Conservation (phyloP, 306 rosid species). For the Fragaria iinumae region DNA sequence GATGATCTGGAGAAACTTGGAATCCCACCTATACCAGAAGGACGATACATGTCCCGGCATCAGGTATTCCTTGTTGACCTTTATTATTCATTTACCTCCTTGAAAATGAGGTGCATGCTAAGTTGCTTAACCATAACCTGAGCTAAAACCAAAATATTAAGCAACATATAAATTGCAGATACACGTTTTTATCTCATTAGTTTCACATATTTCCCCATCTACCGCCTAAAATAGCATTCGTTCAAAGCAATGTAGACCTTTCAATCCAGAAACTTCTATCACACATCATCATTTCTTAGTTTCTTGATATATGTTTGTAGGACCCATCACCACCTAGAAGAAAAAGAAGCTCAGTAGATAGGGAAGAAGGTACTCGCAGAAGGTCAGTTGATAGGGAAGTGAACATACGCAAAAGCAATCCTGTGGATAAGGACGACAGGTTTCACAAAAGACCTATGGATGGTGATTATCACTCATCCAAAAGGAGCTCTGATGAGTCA, state of each 20-base stretch:
- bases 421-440: constrained; percentile 30
- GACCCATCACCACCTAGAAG: constrained; percentile 85
- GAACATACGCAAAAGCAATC: constrained; percentile 17
- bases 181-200: background rate
- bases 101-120: background rate
- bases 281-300: background rate
- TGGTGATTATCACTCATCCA: constrained; percentile 28
- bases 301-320: constrained; percentile 32
- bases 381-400: constrained; percentile 34
- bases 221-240: background rate
- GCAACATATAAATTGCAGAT: background rate
- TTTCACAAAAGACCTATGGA: constrained; percentile 30
- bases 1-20: constrained; percentile 78
- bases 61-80: constrained; percentile 48
- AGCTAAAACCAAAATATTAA: background rate
- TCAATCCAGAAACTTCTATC: background rate
- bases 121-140: background rate
- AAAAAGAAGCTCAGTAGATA: constrained; percentile 35
- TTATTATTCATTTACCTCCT: background rate
- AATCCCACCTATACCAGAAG: constrained; percentile 90
- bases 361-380: constrained; percentile 40
- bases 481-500: constrained; percentile 23
- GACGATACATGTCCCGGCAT: constrained; percentile 76
- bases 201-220: background rate
- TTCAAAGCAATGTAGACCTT: constrained; percentile 5